phyloP scores from a whole-genome alignment of 495 filamentous ascomycete species.

The Daldinia childiae region DNA sequence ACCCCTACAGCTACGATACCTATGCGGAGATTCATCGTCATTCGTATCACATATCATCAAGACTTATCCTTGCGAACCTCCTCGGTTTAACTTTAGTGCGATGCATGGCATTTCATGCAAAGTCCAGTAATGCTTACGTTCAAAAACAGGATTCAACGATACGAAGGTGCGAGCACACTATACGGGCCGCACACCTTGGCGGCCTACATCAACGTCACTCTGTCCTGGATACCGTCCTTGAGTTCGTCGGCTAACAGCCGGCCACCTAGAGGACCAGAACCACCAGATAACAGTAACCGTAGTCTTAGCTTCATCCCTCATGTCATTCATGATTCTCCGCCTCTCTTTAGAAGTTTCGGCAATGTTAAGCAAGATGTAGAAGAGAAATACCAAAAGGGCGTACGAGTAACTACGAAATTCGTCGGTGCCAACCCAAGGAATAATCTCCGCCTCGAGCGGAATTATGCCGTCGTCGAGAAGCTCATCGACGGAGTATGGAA shows the following conservation, averaged over 20 bases:
- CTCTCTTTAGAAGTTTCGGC: constrained; percentile 80
- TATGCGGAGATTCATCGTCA: neutral
- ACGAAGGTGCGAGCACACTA: constrained; percentile 94
- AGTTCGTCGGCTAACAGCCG: constrained; percentile 53
- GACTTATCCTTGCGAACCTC: neutral
- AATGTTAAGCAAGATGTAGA: constrained; percentile 70
- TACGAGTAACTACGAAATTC: constrained; percentile 71
- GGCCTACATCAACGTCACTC: constrained; percentile 87
- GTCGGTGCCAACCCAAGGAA: constrained; percentile 93
- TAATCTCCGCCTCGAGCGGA: constrained; percentile 79
- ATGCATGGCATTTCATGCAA: neutral
- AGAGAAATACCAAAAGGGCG: constrained; percentile 63
- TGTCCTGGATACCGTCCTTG: constrained; percentile 76
- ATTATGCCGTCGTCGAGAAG: constrained; percentile 81
- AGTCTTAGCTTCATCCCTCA: constrained; percentile 83
- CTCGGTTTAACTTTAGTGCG: constrained; percentile 6
- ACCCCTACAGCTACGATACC: neutral
- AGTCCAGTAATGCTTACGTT: constrained; percentile 14
- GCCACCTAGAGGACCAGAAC: constrained; percentile 68
- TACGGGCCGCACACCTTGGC: constrained; percentile 93
- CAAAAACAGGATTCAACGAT: constrained; percentile 73
- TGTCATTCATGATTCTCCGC: constrained; percentile 78
- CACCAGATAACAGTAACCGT: constrained; percentile 82
- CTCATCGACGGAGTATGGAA: constrained; percentile 63
- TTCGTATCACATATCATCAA: constrained; percentile 7